phyloP scores from a whole-genome alignment of 192 early-diverging fungal species.

The Coemansia sp. region DNA sequence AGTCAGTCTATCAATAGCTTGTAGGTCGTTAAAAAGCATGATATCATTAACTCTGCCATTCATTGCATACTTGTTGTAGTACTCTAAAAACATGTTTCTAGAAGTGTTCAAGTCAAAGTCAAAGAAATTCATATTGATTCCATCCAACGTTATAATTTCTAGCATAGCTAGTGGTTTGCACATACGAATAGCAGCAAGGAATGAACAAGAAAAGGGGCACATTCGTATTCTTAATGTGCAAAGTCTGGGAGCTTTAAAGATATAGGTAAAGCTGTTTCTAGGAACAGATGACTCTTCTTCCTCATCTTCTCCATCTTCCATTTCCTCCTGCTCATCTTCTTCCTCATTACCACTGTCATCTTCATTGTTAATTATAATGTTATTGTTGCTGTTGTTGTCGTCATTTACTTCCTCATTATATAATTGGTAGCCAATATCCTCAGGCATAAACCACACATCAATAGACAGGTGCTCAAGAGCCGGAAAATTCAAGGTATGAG shows the following conservation, averaged over 20 bases:
- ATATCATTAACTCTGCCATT: neutral
- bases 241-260: neutral
- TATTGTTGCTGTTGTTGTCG: too few relatives aligned
- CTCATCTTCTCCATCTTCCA: too few relatives aligned
- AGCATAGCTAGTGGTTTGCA: neutral
- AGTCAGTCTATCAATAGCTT: neutral
- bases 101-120: neutral
- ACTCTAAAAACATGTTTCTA: neutral
- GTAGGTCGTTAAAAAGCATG: neutral
- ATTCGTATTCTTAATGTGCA: neutral
- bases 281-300: neutral
- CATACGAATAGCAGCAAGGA: neutral
- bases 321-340: too few relatives aligned
- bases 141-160: neutral
- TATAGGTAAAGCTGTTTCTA: neutral
- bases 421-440: neutral
- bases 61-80: neutral
- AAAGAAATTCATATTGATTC: neutral
- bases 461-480: neutral
- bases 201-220: neutral
- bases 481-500: neutral
- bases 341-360: too few relatives aligned
- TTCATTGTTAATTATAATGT: too few relatives aligned
- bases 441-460: slow-evolving; percentile 5
- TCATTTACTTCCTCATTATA: neutral